phyloP scores from a whole-genome alignment of 306 rosid species.

The Citrullus amarus region DNA sequence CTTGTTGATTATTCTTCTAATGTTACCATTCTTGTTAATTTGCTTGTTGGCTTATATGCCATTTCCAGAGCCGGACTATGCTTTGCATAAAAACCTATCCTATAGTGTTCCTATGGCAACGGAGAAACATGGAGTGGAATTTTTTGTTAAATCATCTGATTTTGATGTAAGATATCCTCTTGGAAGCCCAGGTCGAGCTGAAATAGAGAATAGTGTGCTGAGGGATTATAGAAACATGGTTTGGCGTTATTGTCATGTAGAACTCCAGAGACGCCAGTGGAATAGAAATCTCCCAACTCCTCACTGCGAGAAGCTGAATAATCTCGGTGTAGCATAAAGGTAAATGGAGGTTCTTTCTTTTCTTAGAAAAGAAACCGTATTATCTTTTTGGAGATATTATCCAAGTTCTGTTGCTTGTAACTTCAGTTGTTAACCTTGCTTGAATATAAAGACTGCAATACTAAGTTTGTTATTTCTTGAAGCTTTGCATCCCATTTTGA shows the following conservation, averaged over 20 bases:
- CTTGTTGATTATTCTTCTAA: slow-evolving; percentile 52
- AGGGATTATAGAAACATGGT: slow-evolving; percentile 60
- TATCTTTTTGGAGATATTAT: not conserved
- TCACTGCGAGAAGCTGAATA: slow-evolving; percentile 60
- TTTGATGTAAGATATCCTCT: slow-evolving; percentile 57
- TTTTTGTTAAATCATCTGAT: slow-evolving; percentile 44
- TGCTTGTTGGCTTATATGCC: slow-evolving; percentile 72
- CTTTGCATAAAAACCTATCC: slow-evolving; percentile 50
- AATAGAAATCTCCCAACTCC: slow-evolving; percentile 64
- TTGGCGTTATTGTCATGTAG: slow-evolving; percentile 66
- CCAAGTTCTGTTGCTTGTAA: not conserved
- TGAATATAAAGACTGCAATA: not conserved
- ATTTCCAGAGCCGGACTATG: slow-evolving; percentile 61
- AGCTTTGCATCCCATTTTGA: not conserved
- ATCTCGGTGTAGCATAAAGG: slow-evolving; percentile 48
- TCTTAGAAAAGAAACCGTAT: not conserved
- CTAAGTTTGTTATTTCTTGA: not conserved
- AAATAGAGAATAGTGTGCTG: slow-evolving; percentile 48
- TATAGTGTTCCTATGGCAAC: slow-evolving; percentile 47
- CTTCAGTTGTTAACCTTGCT: not conserved
- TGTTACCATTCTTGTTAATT: slow-evolving; percentile 59
- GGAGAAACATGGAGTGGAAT: slow-evolving; percentile 55
- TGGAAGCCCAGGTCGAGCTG: slow-evolving; percentile 62
- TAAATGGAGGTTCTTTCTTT: slow-evolving; percentile 9
- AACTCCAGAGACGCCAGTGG: slow-evolving; percentile 80